Percentiles rank a stretch among this genome's conserved stretches.
Evolutionary conservation across 2,329 filamentous ascomycete species (phyloP).

Genomic region (Aspergillus thermomutatus): DNA sequence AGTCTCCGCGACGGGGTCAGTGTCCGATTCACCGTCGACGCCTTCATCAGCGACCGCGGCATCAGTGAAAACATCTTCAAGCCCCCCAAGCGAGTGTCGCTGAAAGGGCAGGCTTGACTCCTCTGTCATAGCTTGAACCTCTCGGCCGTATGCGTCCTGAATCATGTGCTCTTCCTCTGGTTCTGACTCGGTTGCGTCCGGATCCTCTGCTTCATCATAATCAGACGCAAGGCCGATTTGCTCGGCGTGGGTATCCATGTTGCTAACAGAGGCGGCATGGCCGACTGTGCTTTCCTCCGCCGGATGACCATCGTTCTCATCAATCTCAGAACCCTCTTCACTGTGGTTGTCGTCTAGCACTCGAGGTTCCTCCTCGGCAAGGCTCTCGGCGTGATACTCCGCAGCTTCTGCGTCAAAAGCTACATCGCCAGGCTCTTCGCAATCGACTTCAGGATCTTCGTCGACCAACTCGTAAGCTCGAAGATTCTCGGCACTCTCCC

Average conservation of each 20-base stretch:
- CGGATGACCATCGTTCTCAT: neutral
- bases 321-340: neutral
- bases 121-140: neutral
- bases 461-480: neutral
- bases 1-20: neutral
- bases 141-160: neutral
- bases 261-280: neutral
- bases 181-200: neutral
- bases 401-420: neutral
- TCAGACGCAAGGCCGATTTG: neutral
- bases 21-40: neutral
- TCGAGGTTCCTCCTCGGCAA: neutral
- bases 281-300: neutral
- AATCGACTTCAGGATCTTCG: slow-evolving; percentile 17
- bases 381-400: neutral
- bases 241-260: neutral
- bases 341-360: neutral
- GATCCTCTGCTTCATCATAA: neutral
- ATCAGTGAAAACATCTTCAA: slow-evolving; percentile 20
- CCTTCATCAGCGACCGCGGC: neutral
- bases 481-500: neutral
- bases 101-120: neutral
- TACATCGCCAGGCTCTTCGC: slow-evolving; percentile 1
- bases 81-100: slow-evolving; percentile 7
- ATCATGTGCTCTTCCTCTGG: neutral